These are phyloP conservation scores for Trichophyton mentagrophytes DNA, from an alignment of 2,329 filamentous ascomycete species.

Conservation along the genomic window DNA sequence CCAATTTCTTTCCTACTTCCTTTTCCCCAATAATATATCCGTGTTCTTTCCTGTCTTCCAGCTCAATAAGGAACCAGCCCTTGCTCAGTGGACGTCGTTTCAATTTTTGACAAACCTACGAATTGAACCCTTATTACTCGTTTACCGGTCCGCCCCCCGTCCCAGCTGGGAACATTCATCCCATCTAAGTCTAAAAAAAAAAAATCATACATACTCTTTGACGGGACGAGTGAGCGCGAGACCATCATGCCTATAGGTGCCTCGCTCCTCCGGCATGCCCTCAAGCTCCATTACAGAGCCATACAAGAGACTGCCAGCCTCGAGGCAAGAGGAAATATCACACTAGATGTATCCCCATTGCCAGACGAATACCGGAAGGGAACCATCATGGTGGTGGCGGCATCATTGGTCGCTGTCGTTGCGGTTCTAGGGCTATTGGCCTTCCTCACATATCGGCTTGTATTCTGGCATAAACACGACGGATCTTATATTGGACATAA, in stretches of 20 bases:
- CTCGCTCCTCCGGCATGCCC: background rate
- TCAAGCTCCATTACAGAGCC: background rate
- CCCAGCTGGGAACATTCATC: too few relatives aligned
- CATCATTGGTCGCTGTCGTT: slow-evolving; percentile 37
- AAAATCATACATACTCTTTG: background rate
- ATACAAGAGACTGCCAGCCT: background rate
- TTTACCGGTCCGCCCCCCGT: too few relatives aligned
- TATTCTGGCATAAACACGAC: slow-evolving; percentile 39
- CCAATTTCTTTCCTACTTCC: background rate
- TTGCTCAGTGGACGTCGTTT: background rate
- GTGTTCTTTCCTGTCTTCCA: background rate
- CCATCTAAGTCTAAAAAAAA: too few relatives aligned
- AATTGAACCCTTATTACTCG: background rate
- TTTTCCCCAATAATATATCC: background rate
- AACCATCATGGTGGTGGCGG: slow-evolving; percentile 36
- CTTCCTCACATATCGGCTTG: slow-evolving; percentile 41
- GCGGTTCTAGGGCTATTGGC: slow-evolving; percentile 32
- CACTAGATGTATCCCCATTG: slow-evolving; percentile 23
- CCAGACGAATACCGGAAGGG: slow-evolving; percentile 27
- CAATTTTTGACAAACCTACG: background rate
- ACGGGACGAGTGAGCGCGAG: background rate
- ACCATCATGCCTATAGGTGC: slow-evolving; percentile 2
- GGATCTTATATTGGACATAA: slow-evolving; percentile 41
- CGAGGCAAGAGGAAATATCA: slow-evolving; percentile 5
- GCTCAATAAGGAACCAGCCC: too few relatives aligned